phyloP scores from a whole-genome alignment of 768 basidiomycete species.

The Kwoniella botswanensis region DNA sequence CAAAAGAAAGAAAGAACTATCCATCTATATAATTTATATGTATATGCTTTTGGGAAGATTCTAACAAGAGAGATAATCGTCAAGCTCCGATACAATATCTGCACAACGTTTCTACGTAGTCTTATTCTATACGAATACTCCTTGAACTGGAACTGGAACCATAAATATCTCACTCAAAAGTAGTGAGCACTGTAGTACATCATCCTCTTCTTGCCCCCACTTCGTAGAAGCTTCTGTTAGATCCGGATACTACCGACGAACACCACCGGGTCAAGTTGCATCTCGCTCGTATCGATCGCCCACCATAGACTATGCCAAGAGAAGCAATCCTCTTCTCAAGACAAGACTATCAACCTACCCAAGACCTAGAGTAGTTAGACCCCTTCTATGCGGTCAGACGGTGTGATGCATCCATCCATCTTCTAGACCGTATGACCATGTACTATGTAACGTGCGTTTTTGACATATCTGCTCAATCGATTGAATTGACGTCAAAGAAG shows the following conservation, averaged over 20 bases:
- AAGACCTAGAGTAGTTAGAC: neutral
- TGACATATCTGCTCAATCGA: neutral
- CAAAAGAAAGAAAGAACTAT: neutral
- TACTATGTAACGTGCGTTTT: neutral
- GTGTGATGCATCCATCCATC: neutral
- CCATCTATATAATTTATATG: neutral
- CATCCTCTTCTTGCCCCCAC: neutral
- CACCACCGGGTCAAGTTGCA: neutral
- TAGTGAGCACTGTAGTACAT: neutral
- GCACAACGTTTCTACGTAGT: too few species aligned
- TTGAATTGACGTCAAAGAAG: too few species aligned
- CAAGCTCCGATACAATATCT: neutral
- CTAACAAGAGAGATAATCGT: neutral
- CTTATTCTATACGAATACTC: neutral
- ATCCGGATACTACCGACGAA: constrained; percentile 6
- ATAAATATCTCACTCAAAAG: neutral
- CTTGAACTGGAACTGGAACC: neutral
- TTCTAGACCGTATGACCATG: neutral
- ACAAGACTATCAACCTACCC: neutral
- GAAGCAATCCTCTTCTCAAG: neutral
- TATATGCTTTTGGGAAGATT: neutral
- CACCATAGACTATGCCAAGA: neutral
- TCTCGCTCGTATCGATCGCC: neutral
- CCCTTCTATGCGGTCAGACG: neutral
- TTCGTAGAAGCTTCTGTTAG: constrained; percentile 12